These are phyloP conservation scores for Hypsizygus ulmarius DNA, from an alignment of 1,284 basidiomycete species.

Conservation along the genomic window DNA sequence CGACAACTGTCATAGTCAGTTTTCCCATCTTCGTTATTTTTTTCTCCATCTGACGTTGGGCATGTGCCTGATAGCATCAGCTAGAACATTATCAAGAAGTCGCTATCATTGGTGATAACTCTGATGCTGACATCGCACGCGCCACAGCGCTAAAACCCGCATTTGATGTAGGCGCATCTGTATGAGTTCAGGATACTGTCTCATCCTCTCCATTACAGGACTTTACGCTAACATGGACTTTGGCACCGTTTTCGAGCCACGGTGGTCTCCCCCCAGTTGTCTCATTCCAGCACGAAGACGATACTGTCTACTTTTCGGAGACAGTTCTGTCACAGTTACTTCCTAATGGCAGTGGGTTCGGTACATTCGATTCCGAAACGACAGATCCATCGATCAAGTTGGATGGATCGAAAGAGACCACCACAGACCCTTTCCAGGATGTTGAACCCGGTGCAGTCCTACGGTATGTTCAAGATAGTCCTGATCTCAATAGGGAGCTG, in stretches of 20 bases:
- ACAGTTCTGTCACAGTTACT: conserved; percentile 31
- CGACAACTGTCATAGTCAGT: conserved; percentile 28
- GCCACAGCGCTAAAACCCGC: conserved; percentile 19
- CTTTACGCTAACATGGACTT: conserved; percentile 34
- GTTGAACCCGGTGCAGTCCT: conserved; percentile 27
- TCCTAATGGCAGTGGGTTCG: conserved; percentile 34
- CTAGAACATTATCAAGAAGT: conserved; percentile 28
- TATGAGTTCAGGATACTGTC: conserved; percentile 8
- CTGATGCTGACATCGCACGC: conserved; percentile 25
- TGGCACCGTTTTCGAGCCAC: conserved; percentile 32
- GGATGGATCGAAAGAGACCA: conserved; percentile 4
- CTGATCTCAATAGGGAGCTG: not conserved
- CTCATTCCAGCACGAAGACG: conserved; percentile 27
- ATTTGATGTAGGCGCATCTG: conserved; percentile 23
- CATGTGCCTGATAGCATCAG: conserved; percentile 29
- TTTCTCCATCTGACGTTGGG: not conserved
- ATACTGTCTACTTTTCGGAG: conserved; percentile 39
- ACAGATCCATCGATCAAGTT: conserved; percentile 20
- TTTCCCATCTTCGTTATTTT: not conserved
- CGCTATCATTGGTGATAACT: conserved; percentile 29
- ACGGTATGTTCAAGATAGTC: conserved; percentile 20
- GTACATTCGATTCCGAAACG: conserved; percentile 32
- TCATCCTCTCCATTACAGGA: conserved; percentile 11
- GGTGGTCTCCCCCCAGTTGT: conserved; percentile 33
- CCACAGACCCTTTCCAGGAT: conserved; percentile 2